Percentiles rank a stretch among this genome's conserved stretches.
phyloP scores from a whole-genome alignment of 2,329 filamentous ascomycete species.

The Venturia pyrina region DNA sequence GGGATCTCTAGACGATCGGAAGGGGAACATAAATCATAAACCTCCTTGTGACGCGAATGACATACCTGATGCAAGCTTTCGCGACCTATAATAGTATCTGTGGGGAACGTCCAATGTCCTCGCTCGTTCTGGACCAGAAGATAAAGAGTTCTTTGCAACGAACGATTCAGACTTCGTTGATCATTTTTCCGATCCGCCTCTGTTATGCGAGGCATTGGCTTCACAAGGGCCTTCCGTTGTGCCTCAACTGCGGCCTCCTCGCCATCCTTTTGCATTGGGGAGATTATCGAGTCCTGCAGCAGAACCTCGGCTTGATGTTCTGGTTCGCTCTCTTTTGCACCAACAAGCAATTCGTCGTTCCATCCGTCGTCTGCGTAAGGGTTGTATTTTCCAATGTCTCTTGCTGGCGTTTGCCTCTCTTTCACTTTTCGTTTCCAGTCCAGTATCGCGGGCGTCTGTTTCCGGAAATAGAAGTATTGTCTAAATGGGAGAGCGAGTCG shows the following conservation, averaged over 20 bases:
- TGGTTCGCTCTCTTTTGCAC: slow-evolving; percentile 56
- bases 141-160: slow-evolving; percentile 75
- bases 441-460: slow-evolving; percentile 69
- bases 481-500: slow-evolving; percentile 79
- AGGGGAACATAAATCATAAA: neutral
- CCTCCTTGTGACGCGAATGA: neutral
- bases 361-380: slow-evolving; percentile 64
- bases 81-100: slow-evolving; percentile 54
- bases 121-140: slow-evolving; percentile 67
- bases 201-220: slow-evolving; percentile 59
- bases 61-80: slow-evolving; percentile 79
- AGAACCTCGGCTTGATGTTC: slow-evolving; percentile 57
- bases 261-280: slow-evolving; percentile 20
- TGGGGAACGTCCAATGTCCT: slow-evolving; percentile 74
- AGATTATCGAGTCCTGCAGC: slow-evolving; percentile 63
- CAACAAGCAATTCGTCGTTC: slow-evolving; percentile 84
- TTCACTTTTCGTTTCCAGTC: slow-evolving; percentile 85
- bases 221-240: slow-evolving; percentile 34
- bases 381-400: slow-evolving; percentile 79
- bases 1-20: neutral
- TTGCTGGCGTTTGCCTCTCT: slow-evolving; percentile 65
- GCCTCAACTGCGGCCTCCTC: slow-evolving; percentile 41
- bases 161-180: slow-evolving; percentile 65
- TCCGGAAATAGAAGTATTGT: slow-evolving; percentile 90
- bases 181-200: slow-evolving; percentile 73